Evolutionary conservation across 768 basidiomycete genomes (phyloP), one percentile per base, ranked within the genome.

Genomic region (Leucosporidium scottii): DNA sequence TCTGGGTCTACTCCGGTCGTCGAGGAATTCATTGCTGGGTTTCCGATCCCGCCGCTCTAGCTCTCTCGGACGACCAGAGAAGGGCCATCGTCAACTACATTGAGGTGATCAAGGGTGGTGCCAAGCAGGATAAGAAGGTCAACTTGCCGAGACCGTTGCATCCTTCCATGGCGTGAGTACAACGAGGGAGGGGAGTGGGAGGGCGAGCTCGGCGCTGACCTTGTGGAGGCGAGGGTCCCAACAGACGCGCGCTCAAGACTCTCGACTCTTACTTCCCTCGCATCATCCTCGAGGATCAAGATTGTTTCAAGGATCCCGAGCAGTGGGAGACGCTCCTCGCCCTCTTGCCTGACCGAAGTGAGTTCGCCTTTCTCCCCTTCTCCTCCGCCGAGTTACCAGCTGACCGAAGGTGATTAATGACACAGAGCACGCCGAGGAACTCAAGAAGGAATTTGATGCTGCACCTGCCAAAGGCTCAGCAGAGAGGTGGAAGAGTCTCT

Each of bases 21-120:
- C 88, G 96, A 79, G 96, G 96, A 62, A 99, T 99, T 73, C 96
- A 99, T 82, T 83, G 92, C 77, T 99, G 96, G 96, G 86, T 99
- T 70, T 91, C 89, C 3, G 96, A 99, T 78, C 80, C 83, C 47
- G 85, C 87, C 64, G 96, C 94, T 3, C 84, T 97, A 82, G 86
- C 84, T 63, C 82, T 98, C 58, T 93, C 90, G 15, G 96, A 99
- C 75, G 91, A 94, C 64, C 87, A 94, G 78, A 82, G 96, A 30
- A 86, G 84, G 76, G 85, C 91, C 0, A 80, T 99, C 60, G 90
- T 97, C n/a, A 84, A 83, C 21, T 96, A 87, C 80, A 79, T 98
- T 73, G 89, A 90, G 36, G 86, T 97, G 20, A 80, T 94, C 58
- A 86, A 87, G 68, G 86, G 88, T 9, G 86, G 89, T 12, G 88